A percentile compares a stretch with the other conserved stretches of the same genome.
phyloP scores from a whole-genome alignment of 371 early-diverging fungal species.

The Mucor piriformis region DNA sequence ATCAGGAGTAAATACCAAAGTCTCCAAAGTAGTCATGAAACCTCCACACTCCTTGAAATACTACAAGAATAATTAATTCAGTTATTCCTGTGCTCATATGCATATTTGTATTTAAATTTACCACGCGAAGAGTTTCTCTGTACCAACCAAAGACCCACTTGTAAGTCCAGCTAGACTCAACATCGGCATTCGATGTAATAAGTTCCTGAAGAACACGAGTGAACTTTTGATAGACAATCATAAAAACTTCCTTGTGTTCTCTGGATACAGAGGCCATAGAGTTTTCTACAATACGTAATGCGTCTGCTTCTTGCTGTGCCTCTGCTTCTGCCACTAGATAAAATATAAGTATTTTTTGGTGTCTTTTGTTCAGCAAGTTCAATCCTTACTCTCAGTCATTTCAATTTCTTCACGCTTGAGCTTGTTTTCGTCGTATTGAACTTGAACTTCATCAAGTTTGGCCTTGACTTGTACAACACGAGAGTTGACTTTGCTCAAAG shows the following conservation, averaged over 20 bases:
- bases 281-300: conserved; percentile 62
- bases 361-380: background rate
- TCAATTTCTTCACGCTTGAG: conserved; percentile 28
- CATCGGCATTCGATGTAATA: conserved; percentile 39
- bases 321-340: conserved; percentile 46
- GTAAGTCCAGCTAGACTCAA: conserved; percentile 55
- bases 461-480: conserved; percentile 77
- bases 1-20: conserved; percentile 69
- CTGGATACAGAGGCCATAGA: conserved; percentile 67
- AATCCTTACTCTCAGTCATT: conserved; percentile 37
- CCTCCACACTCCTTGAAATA: conserved; percentile 69
- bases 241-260: conserved; percentile 85
- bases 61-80: conserved; percentile 30
- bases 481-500: conserved; percentile 79
- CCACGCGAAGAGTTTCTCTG: conserved; percentile 75
- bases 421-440: conserved; percentile 42
- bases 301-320: conserved; percentile 55
- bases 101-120: conserved; percentile 15
- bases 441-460: conserved; percentile 49
- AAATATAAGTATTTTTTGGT: background rate
- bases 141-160: conserved; percentile 85
- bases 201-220: conserved; percentile 58
- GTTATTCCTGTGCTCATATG: background rate
- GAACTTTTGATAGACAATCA: conserved; percentile 77
- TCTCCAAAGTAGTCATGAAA: conserved; percentile 68